Conservation (phyloP, 176 grass and related monocot species). For the Cenchrus americanus region DNA sequence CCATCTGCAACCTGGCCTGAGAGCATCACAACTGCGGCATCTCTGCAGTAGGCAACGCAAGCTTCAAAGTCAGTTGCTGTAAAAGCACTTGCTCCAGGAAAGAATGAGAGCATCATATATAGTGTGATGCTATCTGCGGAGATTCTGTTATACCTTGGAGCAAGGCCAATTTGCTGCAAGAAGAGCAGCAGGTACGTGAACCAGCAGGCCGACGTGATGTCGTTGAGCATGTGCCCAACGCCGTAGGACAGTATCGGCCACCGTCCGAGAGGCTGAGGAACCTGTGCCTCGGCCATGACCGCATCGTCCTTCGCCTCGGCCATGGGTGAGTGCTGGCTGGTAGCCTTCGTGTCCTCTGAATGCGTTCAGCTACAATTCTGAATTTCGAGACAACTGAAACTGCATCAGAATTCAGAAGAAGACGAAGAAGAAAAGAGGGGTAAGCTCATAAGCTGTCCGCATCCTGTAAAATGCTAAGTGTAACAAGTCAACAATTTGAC, state of each 20-base stretch:
- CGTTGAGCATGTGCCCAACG: conserved; percentile 80
- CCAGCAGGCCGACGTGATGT: conserved; percentile 84
- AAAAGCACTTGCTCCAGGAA: not conserved
- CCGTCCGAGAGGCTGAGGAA: conserved; percentile 49
- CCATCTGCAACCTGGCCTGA: conserved; percentile 75
- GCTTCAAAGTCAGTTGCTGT: not conserved
- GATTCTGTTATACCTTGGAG: conserved; percentile 46
- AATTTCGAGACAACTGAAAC: not conserved
- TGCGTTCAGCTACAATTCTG: conserved; percentile 3
- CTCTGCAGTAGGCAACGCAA: conserved; percentile 36
- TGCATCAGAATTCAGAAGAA: not conserved
- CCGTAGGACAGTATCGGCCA: conserved; percentile 67
- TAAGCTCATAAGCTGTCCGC: not conserved
- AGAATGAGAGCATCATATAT: not conserved
- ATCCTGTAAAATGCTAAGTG: not conserved
- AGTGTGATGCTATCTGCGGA: not conserved
- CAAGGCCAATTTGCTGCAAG: conserved; percentile 67
- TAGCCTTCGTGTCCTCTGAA: not conserved
- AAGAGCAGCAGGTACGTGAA: conserved; percentile 79
- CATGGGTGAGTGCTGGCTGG: conserved; percentile 13
- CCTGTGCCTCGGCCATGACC: conserved; percentile 24
- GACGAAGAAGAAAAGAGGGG: not conserved
- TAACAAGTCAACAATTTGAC: not conserved
- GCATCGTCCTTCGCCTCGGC: conserved; percentile 32
- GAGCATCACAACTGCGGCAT: conserved; percentile 72